Conservation (phyloP, 23 red algal genomes). For the Gracilaria domingensis region DNA sequence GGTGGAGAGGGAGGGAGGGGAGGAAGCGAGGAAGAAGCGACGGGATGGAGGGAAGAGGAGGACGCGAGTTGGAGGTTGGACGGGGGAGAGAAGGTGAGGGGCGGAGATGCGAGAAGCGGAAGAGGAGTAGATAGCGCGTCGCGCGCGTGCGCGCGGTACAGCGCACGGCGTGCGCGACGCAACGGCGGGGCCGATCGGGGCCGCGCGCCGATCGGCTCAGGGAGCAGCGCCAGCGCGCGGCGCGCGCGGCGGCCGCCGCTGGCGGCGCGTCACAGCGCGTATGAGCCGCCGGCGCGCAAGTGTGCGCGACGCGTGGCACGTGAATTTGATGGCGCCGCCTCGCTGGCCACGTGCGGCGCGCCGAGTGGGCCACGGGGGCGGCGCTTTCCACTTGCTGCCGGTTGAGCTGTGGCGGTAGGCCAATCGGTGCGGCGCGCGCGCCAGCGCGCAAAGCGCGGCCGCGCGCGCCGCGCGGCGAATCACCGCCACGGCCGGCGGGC, state of each 20-base stretch:
- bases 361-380: not conserved
- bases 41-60: not conserved
- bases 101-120: not conserved
- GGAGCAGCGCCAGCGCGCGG: too few relatives aligned
- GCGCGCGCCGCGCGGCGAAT: not conserved
- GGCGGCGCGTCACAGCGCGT: not conserved
- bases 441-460: not conserved
- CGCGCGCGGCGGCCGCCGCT: not conserved
- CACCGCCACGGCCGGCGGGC: not conserved
- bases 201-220: not conserved
- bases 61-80: not conserved
- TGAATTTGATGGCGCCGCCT: not conserved
- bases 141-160: not conserved
- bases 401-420: not conserved
- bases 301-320: not conserved
- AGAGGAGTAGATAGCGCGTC: conserved; percentile 7
- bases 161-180: not conserved
- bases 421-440: not conserved
- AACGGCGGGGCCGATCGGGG: conserved; percentile 17
- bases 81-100: not conserved
- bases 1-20: not conserved
- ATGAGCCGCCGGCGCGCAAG: not conserved
- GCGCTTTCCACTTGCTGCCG: conserved; percentile 17
- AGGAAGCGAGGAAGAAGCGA: not conserved
- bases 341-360: not conserved